Evolutionary conservation across 2,329 filamentous ascomycete genomes (phyloP), one percentile per base, ranked within the genome.

Genomic region (Teratosphaeria epicoccoides): DNA sequence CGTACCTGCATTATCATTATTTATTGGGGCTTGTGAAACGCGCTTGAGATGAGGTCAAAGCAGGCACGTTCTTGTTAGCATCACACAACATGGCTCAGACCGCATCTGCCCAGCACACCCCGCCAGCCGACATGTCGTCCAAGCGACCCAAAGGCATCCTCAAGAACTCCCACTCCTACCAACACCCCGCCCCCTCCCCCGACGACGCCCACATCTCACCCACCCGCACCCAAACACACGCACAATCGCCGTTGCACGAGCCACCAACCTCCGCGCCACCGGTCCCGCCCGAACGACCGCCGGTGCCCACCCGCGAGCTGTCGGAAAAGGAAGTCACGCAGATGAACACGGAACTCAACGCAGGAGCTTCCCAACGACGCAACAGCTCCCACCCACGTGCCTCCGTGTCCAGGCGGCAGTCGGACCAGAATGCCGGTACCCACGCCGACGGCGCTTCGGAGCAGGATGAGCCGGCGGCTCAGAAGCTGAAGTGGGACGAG

Each of bases 401-500:
- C 4, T 78, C 78, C 25, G 77, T 80, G 7, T 85, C 83, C n/a
- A 85, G 88, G 51, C 84, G 88, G 48, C 84, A 84, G 58, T 90
- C 86, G 4, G 68, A 67, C 26, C 71, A 71, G 55, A 55, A 52
- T 24, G 49, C 51, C 3, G 20, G n/a, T n/a, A n/a, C n/a, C n/a
- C 44, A 50, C 47, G 53, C 54, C 14, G 46, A 48, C 12, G 70
- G 61, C 53, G 55, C 58, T 40, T 68, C 71, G 47, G 73, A 74
- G 51, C 70, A 75, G 54, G 72, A 74, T 48, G 78, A 82, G 47
- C 77, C 76, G 52, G 83, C 80, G 53, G 23, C 14, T 14, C 85
- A 87, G 57, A 84, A 89, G 56, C 77, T 98, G 60, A 95, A 96
- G 73, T 98, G 93, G 93, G 93, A 98, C 70, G 93, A 98, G 74